Conservation (phyloP, 441 rosid genomes). For the Gossypium laxum region DNA sequence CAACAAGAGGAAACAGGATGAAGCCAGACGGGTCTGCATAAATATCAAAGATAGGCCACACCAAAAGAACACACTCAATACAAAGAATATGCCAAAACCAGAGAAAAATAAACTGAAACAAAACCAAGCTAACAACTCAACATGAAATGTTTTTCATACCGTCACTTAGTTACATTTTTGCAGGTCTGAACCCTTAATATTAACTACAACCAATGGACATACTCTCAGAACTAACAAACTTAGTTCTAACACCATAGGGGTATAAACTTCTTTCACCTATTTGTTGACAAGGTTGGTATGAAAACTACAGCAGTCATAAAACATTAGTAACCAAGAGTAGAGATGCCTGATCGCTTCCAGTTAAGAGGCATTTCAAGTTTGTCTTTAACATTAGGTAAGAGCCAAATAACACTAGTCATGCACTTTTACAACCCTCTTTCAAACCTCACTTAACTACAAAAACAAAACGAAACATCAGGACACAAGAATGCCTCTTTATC, state of each 20-base stretch:
- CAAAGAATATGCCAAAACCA: background rate
- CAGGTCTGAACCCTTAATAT: background rate
- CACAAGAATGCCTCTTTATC: background rate
- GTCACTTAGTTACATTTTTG: background rate
- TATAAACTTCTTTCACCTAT: background rate
- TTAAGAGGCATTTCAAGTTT: background rate
- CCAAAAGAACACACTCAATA: background rate
- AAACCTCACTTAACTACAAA: background rate
- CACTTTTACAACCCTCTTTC: background rate
- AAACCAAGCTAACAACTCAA: background rate
- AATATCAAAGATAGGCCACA: conserved; percentile 17
- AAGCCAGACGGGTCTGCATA: conserved; percentile 94
- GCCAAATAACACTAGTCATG: background rate
- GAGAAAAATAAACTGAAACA: background rate
- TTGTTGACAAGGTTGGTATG: background rate
- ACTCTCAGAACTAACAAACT: background rate
- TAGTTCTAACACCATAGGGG: background rate
- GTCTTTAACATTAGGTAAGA: background rate
- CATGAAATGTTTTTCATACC: background rate
- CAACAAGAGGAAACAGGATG: conserved; percentile 91
- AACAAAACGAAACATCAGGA: background rate
- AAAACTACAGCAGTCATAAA: background rate
- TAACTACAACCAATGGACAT: background rate
- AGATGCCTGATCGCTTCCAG: background rate
- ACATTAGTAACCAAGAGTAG: background rate